A percentile compares a stretch with the other conserved stretches of the same genome.
These are phyloP conservation scores for Pseudocercospora musae DNA, from an alignment of 2,329 filamentous ascomycete genomes.

Conservation along the genomic window DNA sequence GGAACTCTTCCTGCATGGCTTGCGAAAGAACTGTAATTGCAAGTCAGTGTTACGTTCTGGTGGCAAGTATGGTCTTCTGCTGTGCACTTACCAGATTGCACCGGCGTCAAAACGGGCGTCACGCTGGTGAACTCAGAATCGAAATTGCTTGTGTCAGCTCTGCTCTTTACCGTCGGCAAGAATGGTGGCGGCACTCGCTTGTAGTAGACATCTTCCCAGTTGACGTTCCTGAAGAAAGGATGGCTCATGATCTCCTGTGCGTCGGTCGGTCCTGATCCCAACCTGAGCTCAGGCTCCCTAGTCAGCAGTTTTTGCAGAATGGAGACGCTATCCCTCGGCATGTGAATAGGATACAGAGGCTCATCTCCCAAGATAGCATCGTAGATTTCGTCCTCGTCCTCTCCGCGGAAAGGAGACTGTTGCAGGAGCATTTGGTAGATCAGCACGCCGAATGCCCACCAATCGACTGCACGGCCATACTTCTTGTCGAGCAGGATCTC, in stretches of 20 bases:
- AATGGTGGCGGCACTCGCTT: conserved; percentile 90
- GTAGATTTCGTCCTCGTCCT: conserved; percentile 99
- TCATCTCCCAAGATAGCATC: conserved; percentile 97
- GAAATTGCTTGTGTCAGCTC: conserved; percentile 99
- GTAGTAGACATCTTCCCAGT: conserved; percentile 98
- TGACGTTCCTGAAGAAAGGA: conserved; percentile 95
- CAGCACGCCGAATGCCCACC: conserved; percentile 98
- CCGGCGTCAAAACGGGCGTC: conserved; percentile 92
- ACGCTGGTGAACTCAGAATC: conserved; percentile 98
- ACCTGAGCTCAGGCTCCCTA: conserved; percentile 85
- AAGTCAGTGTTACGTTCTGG: conserved; percentile 23
- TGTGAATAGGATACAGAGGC: conserved; percentile 95
- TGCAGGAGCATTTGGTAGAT: conserved; percentile 99
- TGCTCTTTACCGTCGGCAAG: conserved; percentile 80
- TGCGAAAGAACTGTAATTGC: conserved; percentile 74
- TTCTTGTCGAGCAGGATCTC: conserved; percentile 99
- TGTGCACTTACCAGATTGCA: conserved; percentile 79
- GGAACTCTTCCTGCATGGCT: conserved; percentile 99
- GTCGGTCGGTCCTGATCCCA: conserved; percentile 93
- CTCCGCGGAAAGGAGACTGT: conserved; percentile 96
- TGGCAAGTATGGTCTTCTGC: neutral
- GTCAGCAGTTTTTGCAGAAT: conserved; percentile 97
- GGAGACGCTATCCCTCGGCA: conserved; percentile 95
- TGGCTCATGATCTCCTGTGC: conserved; percentile 99
- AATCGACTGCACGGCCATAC: conserved; percentile 94